Evolutionary conservation across 768 basidiomycete genomes (phyloP).

Genomic region (Suillus ampliporus): DNA sequence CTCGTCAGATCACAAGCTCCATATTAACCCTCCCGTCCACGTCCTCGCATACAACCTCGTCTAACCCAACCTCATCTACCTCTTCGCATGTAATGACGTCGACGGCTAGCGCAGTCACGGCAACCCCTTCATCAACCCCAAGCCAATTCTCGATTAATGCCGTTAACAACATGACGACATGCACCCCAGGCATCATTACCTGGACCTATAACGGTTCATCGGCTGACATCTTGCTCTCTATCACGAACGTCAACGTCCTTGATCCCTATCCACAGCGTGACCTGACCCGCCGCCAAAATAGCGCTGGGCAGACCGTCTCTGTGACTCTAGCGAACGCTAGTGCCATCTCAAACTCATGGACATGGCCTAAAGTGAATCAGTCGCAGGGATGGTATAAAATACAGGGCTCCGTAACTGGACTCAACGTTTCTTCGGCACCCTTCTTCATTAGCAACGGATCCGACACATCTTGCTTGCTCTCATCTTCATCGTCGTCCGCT

Average conservation of each 20-base stretch:
- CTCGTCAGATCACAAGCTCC: not conserved
- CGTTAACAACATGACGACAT: constrained; percentile 41
- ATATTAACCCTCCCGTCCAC: too few species aligned
- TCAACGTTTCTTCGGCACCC: constrained; percentile 26
- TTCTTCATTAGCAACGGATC: constrained; percentile 47
- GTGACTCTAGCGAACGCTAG: constrained; percentile 32
- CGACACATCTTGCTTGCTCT: constrained; percentile 39
- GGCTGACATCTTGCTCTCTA: constrained; percentile 37
- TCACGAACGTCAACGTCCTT: constrained; percentile 45
- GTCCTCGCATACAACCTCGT: constrained; percentile 9
- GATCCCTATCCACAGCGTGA: constrained; percentile 22
- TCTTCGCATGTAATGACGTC: constrained; percentile 11
- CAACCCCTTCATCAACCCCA: constrained; percentile 19
- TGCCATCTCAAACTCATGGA: constrained; percentile 34
- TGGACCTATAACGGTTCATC: constrained; percentile 48
- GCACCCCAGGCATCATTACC: constrained; percentile 35
- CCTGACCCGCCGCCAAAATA: constrained; percentile 15
- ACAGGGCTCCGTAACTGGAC: constrained; percentile 21
- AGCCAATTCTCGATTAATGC: constrained; percentile 26
- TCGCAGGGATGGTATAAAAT: constrained; percentile 55
- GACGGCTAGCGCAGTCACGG: constrained; percentile 9
- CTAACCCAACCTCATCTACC: constrained; percentile 11
- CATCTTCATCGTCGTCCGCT: constrained; percentile 23
- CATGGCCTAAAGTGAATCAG: constrained; percentile 54
- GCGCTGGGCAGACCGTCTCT: constrained; percentile 16